Evolutionary conservation across 1,139 yeast species (phyloP).

Genomic region (Pichiaceae sp.): DNA sequence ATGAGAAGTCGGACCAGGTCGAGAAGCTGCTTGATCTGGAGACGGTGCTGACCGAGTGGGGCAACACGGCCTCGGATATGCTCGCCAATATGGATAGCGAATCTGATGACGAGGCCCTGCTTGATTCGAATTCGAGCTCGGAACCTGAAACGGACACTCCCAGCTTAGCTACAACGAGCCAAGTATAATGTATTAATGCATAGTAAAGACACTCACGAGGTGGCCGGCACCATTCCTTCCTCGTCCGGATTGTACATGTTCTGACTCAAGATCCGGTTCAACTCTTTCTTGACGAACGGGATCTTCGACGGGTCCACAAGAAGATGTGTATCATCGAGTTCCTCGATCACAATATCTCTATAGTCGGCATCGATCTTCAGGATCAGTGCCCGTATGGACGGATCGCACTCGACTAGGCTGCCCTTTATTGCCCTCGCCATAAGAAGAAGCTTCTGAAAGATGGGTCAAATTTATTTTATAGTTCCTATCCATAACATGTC

Average conservation of each 20-base stretch:
- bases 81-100: conserved; percentile 11
- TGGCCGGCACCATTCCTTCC: conserved; percentile 27
- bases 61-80: conserved; percentile 31
- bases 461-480: neutral
- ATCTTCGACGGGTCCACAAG: conserved; percentile 73
- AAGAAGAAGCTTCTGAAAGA: neutral
- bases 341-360: conserved; percentile 67
- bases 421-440: conserved; percentile 34
- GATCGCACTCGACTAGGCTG: conserved; percentile 44
- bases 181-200: no score
- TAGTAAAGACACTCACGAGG: no score
- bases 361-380: conserved; percentile 66
- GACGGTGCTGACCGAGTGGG: conserved; percentile 40
- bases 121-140: neutral
- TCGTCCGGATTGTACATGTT: conserved; percentile 86
- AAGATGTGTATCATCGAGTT: conserved; percentile 84
- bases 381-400: conserved; percentile 82
- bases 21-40: conserved; percentile 48
- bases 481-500: neutral
- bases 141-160: no score
- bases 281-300: conserved; percentile 64
- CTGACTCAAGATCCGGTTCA: conserved; percentile 66
- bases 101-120: neutral
- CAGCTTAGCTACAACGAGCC: no score
- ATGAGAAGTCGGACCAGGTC: conserved; percentile 14